Base-by-base conservation (phyloP, 176 grass and related monocot species). In the Carex pumila region DNA sequence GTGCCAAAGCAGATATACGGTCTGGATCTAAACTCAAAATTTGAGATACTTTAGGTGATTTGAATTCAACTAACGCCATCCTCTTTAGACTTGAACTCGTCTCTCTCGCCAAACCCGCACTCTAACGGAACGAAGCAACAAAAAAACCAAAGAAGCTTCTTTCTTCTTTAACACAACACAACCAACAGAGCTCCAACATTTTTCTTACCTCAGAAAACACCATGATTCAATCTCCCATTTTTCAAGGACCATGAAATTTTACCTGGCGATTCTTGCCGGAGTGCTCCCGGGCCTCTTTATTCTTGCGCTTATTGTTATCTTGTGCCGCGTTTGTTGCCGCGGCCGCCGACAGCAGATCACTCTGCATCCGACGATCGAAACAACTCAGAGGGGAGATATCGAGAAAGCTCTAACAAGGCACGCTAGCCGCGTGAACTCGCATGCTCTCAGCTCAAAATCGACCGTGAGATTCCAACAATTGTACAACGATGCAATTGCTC, bases 401-500 rank as follows among this genome's bases (percentile, higher is more conserved):
- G 81, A 83, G 47, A 69, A 50, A 32, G 81, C 12, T 52, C 43
- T 52, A 7, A 22, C 43, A 32, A 53, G 60, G 13, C 19, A 66
- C 10, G 11, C 81, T 5, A 67, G 45, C 12, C 81, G 43, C 1
- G 9, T 83, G 12, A 68, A 15, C 43, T 66, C 81, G 12, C 17
- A 65, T 59, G 78, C 89, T 11, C 56, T 85, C 4, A 83, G 91
- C 65, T 85, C 78, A 19, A 92, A 90, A 84, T 73, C 79, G 0
- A 89, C 93, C 25, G 50, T 94, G 67, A 84, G 88, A 0, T 94
- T 96, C 84, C 90, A 90, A 63, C 95, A 90, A 78, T 12, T 92
- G 82, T 85, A 93, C 43, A 88, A 88, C 5, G 84, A 87, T 76
- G 62, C 73, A 6, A 82, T 84, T 52, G 71, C 61, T 4, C 80